Percentiles rank a stretch among this genome's conserved stretches.
Conservation (phyloP, 371 early-diverging fungal genomes). For the Rhizopus delemar region DNA sequence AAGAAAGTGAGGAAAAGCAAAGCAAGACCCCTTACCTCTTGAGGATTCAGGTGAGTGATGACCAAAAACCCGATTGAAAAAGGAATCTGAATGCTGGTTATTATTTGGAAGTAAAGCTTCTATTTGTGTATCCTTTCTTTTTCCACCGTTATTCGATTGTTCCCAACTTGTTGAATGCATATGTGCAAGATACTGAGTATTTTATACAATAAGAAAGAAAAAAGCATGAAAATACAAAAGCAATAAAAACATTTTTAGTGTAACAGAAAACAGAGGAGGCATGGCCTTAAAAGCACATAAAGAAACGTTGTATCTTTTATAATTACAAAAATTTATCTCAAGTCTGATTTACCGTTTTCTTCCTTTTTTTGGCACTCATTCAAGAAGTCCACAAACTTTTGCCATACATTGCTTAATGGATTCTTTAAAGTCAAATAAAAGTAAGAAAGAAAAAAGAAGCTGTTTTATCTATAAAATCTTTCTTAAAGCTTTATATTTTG, state of each 20-base stretch:
- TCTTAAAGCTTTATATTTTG: no score
- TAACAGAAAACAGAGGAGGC: background rate
- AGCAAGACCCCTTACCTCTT: conserved; percentile 19
- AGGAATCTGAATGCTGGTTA: conserved; percentile 23
- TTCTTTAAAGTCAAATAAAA: no score
- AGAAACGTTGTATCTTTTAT: no score
- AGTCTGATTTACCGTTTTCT: no score
- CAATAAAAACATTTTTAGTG: conserved; percentile 5
- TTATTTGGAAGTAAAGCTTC: background rate
- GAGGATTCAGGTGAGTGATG: conserved; percentile 34
- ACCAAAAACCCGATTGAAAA: conserved; percentile 32
- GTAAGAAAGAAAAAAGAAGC: no score
- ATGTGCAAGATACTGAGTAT: conserved; percentile 13
- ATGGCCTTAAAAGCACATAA: no score
- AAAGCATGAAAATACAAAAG: background rate
- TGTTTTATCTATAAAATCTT: no score
- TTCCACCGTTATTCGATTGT: conserved; percentile 1
- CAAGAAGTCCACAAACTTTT: no score
- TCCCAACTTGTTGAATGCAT: conserved; percentile 16
- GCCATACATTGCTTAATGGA: no score
- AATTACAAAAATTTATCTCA: no score
- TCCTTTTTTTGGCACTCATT: no score
- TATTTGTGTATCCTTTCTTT: background rate
- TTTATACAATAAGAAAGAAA: background rate
- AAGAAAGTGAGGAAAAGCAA: background rate